Conservation (phyloP, 2,329 filamentous ascomycete genomes). For the Penicillium sp. region DNA sequence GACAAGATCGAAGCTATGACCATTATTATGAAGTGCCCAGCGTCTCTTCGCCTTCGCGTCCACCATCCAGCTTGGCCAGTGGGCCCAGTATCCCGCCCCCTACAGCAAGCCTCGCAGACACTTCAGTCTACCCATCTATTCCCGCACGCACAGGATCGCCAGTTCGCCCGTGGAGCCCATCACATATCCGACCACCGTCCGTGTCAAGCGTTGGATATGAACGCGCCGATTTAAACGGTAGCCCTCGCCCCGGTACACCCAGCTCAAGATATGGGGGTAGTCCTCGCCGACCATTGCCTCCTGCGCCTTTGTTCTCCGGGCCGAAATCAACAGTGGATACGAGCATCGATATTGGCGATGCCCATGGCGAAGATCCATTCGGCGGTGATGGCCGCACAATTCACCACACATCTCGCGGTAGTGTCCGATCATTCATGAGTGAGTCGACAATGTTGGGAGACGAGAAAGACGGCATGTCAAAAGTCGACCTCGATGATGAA, state of each 20-base stretch:
- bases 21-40: constrained; percentile 30
- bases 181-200: constrained; percentile 65
- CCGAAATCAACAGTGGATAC: constrained; percentile 43
- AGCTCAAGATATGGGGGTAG: constrained; percentile 86
- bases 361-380: constrained; percentile 75
- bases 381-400: constrained; percentile 46
- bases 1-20: constrained; percentile 16
- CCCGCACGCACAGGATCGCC: constrained; percentile 40
- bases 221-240: constrained; percentile 83
- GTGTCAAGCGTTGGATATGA: constrained; percentile 70
- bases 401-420: constrained; percentile 53
- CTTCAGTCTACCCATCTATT: constrained; percentile 38
- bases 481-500: constrained; percentile 47
- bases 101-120: constrained; percentile 32
- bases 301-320: constrained; percentile 76
- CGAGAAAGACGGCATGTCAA: constrained; percentile 45
- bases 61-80: constrained; percentile 43
- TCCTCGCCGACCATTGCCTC: constrained; percentile 80
- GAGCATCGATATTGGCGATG: constrained; percentile 53
- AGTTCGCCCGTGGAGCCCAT: constrained; percentile 58
- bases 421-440: constrained; percentile 60
- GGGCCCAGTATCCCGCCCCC: constrained; percentile 44
- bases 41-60: constrained; percentile 36
- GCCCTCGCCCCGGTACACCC: constrained; percentile 83
- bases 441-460: constrained; percentile 59